phyloP scores from a whole-genome alignment of 2,329 filamentous ascomycete species.

The Thielaviopsis cerberus region DNA sequence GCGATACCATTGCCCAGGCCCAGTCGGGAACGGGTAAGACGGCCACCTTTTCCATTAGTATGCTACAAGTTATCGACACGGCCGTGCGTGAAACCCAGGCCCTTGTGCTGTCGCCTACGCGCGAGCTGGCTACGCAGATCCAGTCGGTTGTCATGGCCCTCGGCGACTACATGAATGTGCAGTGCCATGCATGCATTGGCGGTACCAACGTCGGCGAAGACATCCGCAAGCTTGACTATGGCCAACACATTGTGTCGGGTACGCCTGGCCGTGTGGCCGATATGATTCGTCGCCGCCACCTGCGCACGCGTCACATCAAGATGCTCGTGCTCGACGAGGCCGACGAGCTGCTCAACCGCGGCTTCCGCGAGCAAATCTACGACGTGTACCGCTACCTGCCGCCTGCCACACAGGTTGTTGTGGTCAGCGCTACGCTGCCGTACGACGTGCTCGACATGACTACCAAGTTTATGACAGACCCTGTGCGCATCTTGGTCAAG shows the following conservation, averaged over 20 bases:
- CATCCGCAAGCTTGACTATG: constrained; percentile 91
- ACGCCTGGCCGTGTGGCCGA: constrained; percentile 80
- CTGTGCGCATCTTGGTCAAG: constrained; percentile 90
- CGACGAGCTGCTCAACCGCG: constrained; percentile 61
- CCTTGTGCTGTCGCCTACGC: constrained; percentile 83
- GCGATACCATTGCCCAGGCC: constrained; percentile 94
- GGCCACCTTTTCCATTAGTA: constrained; percentile 88
- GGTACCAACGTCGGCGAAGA: constrained; percentile 96
- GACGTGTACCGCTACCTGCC: constrained; percentile 95
- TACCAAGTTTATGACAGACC: constrained; percentile 98
- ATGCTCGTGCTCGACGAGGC: constrained; percentile 45
- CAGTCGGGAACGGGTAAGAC: constrained; percentile 96
- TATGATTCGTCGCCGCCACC: constrained; percentile 40
- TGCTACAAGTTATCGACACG: constrained; percentile 89
- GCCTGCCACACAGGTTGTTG: constrained; percentile 92
- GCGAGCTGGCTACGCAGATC: constrained; percentile 93
- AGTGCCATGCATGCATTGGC: constrained; percentile 96
- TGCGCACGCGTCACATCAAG: constrained; percentile 44
- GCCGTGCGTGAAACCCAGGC: constrained; percentile 85
- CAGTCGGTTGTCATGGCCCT: constrained; percentile 98
- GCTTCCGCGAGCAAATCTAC: constrained; percentile 97
- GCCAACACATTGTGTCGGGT: constrained; percentile 91
- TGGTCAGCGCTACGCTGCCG: constrained; percentile 87
- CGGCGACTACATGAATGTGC: constrained; percentile 99
- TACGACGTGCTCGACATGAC: constrained; percentile 99